Percentiles rank a stretch among this genome's conserved stretches.
Conservation (phyloP, 345 rosid species). For the Barbarea vulgaris region DNA sequence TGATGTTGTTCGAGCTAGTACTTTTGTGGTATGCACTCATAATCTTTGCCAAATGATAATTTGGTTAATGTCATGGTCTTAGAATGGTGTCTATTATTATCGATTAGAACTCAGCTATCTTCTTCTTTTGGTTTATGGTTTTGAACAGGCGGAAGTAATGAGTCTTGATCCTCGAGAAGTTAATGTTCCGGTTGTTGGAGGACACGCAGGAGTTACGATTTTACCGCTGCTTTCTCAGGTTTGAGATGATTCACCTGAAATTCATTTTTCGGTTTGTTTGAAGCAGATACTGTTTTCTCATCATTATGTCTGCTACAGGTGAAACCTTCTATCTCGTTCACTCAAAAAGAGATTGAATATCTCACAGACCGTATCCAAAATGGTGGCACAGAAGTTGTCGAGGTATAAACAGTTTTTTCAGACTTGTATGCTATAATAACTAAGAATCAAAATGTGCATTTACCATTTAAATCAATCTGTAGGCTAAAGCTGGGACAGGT, state of each 20-base stretch:
- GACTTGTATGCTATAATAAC: not conserved
- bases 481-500: slow-evolving; percentile 99
- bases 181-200: slow-evolving; percentile 82
- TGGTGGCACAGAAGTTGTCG: slow-evolving; percentile 97
- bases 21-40: slow-evolving; percentile 78
- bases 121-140: slow-evolving; percentile 5
- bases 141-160: slow-evolving; percentile 69
- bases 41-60: not conserved
- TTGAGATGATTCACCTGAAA: slow-evolving; percentile 5
- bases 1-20: slow-evolving; percentile 96
- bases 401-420: slow-evolving; percentile 46
- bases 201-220: slow-evolving; percentile 82
- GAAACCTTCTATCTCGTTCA: slow-evolving; percentile 82
- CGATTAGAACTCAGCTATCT: not conserved
- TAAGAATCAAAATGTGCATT: not conserved
- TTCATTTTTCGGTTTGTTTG: not conserved
- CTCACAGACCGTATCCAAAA: slow-evolving; percentile 93
- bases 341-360: slow-evolving; percentile 73
- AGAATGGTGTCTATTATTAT: not conserved
- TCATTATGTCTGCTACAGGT: slow-evolving; percentile 48
- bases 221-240: slow-evolving; percentile 89
- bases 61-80: not conserved
- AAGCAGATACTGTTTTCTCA: not conserved
- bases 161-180: slow-evolving; percentile 82
- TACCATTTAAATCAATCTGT: slow-evolving; percentile 18